These are phyloP conservation scores for Centaurea solstitialis DNA, from an alignment of 129 eudicot genomes.

Conservation along the genomic window DNA sequence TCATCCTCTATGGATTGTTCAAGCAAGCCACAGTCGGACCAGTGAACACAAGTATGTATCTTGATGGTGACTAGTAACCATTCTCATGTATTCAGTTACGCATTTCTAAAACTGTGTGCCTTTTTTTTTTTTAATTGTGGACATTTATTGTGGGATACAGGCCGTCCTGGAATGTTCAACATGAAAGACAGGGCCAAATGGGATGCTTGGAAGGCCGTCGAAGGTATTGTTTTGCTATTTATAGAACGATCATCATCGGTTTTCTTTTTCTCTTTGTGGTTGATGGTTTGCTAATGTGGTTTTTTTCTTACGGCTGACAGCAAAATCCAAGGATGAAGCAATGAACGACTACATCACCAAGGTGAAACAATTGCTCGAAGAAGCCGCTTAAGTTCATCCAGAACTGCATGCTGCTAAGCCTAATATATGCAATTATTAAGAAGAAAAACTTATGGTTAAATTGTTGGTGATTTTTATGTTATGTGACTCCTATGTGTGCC, in stretches of 20 bases:
- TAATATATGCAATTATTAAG: slow-evolving; percentile 7
- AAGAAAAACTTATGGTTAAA: slow-evolving; percentile 7
- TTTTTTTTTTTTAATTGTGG: not conserved
- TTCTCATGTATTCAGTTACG: not conserved
- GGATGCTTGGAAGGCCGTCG: slow-evolving; percentile 99
- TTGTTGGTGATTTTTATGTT: slow-evolving; percentile 29
- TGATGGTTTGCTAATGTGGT: not conserved
- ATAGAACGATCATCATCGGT: not conserved
- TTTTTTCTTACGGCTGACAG: slow-evolving; percentile 30
- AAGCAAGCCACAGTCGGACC: slow-evolving; percentile 94
- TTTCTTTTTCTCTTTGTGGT: not conserved
- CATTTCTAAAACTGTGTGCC: not conserved
- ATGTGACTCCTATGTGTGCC: slow-evolving; percentile 22
- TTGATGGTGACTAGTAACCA: not conserved
- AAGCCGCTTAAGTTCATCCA: slow-evolving; percentile 33
- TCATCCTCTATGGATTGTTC: slow-evolving; percentile 78
- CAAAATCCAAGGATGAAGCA: slow-evolving; percentile 80
- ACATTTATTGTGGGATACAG: slow-evolving; percentile 33
- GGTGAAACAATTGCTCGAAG: slow-evolving; percentile 90
- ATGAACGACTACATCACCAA: slow-evolving; percentile 94
- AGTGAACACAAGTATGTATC: slow-evolving; percentile 66
- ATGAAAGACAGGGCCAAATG: slow-evolving; percentile 88
- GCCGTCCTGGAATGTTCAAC: slow-evolving; percentile 92
- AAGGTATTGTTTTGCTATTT: slow-evolving; percentile 50
- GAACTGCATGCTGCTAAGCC: not conserved